Evolutionary conservation across 768 basidiomycete genomes (phyloP), one percentile per base, ranked within the genome.

Genomic region (Boletus subcaerulescens): DNA sequence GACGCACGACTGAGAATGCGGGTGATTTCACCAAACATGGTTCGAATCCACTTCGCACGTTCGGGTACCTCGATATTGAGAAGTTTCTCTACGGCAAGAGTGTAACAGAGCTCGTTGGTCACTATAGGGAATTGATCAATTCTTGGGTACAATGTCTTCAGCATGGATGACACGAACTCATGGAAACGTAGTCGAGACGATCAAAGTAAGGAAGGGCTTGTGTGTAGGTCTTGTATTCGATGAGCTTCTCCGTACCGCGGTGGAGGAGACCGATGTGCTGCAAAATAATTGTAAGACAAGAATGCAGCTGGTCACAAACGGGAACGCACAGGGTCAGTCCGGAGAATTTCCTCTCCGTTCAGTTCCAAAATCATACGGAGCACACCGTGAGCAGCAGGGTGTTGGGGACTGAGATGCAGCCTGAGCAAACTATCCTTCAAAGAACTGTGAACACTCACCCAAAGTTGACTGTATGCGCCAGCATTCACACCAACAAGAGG

Each of bases 181-280:
- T 98, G 46, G 96, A 98, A 50, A 98, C 96, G 64, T 99, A 99
- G 78, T 99, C 97, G 56, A 98, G 80, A 64, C 97, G 93, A 71
- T 99, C 97, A 69, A 99, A 99, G 76, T 99, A 98, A 1, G 97
- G 97, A 18, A 98, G 76, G 1, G 97, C 97, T 76, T 99, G 97
- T 6, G 86, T 91, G 68, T 98, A 98, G 1, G 88, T 98, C 78
- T 99, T 99, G 81, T 94, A 96, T 73, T 98, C 97, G 59, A 98
- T 98, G 48, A 99, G 81, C 73, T 98, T 98, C 73, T 99, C 97
- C 18, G 96, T 99, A 20, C 96, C 97, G 61, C 97, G 86, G 73
- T 98, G 97, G 45, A 99, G 81, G 24, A 99, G 80, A 52, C 97
- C 97, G 65, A 98, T 88, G 65, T 99, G 97, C 87, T 91, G 47